phyloP scores from a whole-genome alignment of 768 basidiomycete species.

The Tulasnella sp. region DNA sequence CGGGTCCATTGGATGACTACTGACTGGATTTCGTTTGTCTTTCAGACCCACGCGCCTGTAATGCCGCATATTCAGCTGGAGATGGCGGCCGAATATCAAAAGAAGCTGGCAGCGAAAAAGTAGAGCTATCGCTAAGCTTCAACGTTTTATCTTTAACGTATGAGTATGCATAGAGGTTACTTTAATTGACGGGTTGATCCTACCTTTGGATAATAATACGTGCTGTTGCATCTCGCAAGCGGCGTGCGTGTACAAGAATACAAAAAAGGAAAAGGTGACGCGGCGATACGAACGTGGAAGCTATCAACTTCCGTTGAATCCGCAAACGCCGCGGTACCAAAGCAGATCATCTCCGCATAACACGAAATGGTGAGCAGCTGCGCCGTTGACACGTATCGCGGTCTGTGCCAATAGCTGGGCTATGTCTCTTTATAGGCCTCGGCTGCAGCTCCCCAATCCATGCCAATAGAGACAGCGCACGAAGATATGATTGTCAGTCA shows the following conservation, averaged over 20 bases:
- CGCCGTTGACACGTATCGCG: no score
- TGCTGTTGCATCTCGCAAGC: not conserved
- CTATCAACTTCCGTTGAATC: no score
- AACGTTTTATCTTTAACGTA: not conserved
- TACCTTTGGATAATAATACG: not conserved
- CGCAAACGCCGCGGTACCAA: no score
- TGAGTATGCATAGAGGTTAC: not conserved
- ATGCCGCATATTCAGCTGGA: constrained; percentile 80
- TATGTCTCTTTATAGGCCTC: no score
- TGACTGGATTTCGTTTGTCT: constrained; percentile 1
- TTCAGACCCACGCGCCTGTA: constrained; percentile 69
- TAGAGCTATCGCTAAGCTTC: not conserved
- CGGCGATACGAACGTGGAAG: no score
- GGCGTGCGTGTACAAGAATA: no score
- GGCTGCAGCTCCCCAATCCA: constrained; percentile 37
- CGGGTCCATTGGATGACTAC: not conserved
- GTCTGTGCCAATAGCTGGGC: no score
- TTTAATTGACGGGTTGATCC: not conserved
- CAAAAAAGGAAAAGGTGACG: no score
- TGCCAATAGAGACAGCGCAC: constrained; percentile 89
- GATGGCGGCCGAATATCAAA: constrained; percentile 75
- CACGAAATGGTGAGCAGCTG: no score
- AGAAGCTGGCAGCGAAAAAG: constrained; percentile 44
- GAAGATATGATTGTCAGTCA: constrained; percentile 93
- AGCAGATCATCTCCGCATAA: no score